A percentile compares a stretch with the other conserved stretches of the same genome.
These are phyloP conservation scores for Colletotrichum spaethianum DNA, from an alignment of 2,329 filamentous ascomycete species.

Conservation along the genomic window DNA sequence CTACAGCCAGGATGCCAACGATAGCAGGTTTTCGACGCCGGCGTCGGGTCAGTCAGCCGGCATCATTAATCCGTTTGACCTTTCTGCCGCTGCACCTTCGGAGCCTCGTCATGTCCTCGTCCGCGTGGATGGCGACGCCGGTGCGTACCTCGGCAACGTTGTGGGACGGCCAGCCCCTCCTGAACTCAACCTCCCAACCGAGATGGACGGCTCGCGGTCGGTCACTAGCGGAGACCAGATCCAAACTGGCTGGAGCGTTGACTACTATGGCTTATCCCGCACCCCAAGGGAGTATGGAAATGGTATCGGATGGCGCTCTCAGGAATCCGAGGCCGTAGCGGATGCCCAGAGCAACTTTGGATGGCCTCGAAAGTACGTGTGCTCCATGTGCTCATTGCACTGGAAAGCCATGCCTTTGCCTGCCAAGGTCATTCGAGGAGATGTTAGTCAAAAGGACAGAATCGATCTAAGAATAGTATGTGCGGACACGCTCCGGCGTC, in stretches of 20 bases:
- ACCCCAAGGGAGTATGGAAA: constrained; percentile 24
- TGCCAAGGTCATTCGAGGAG: constrained; percentile 33
- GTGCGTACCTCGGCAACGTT: constrained; percentile 21
- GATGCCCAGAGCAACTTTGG: constrained; percentile 21
- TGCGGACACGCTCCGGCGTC: background rate
- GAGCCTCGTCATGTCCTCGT: constrained; percentile 37
- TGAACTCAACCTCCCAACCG: background rate
- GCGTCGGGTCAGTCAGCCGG: constrained; percentile 6
- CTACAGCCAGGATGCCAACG: constrained; percentile 6
- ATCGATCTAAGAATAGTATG: constrained; percentile 33
- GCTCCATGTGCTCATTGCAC: constrained; percentile 35
- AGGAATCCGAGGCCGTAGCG: constrained; percentile 38
- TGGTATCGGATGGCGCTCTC: constrained; percentile 36
- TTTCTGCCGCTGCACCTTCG: constrained; percentile 22
- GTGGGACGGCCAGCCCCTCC: constrained; percentile 13
- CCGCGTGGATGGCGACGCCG: constrained; percentile 33
- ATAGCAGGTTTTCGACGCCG: constrained; percentile 15
- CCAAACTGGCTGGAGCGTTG: constrained; percentile 36
- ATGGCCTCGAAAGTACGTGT: constrained; percentile 36
- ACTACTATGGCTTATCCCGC: constrained; percentile 33
- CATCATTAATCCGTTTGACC: constrained; percentile 35
- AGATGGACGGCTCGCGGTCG: constrained; percentile 25
- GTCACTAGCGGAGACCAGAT: constrained; percentile 30
- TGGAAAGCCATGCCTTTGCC: constrained; percentile 39
- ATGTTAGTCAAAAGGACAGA: constrained; percentile 36